Conservation (phyloP, 805 yeast species). For the Hanseniaspora jakobsenii region DNA sequence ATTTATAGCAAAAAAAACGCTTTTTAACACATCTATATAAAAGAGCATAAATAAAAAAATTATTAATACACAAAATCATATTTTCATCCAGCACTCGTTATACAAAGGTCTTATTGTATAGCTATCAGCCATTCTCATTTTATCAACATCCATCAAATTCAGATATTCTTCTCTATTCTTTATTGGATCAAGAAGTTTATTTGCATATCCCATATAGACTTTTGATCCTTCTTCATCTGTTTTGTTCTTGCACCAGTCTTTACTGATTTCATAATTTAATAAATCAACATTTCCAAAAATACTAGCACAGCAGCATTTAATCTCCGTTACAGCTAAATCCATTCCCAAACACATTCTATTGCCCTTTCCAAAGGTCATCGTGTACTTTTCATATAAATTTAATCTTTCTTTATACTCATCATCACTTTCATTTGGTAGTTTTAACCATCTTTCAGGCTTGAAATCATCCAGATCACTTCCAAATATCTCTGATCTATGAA, state of each 20-base stretch:
- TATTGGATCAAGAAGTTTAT: slow-evolving; percentile 1
- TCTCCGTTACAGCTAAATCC: slow-evolving; percentile 54
- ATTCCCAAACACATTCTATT: slow-evolving; percentile 64
- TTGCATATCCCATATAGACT: slow-evolving; percentile 23
- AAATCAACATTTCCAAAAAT: slow-evolving; percentile 35
- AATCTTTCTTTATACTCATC: slow-evolving; percentile 30
- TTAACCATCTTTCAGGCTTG: slow-evolving; percentile 55
- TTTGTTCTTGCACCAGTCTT: slow-evolving; percentile 35
- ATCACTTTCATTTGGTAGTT: slow-evolving; percentile 28
- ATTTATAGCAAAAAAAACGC: too few relatives aligned
- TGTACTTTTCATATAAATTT: slow-evolving; percentile 37
- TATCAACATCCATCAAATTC: slow-evolving; percentile 31
- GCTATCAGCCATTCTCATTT: slow-evolving; percentile 46
- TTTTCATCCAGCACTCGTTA: slow-evolving; percentile 40
- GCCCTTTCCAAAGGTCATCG: slow-evolving; percentile 65
- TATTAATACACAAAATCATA: background rate
- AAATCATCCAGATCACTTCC: slow-evolving; percentile 38
- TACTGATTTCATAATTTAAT: slow-evolving; percentile 31
- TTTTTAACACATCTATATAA: too few relatives aligned
- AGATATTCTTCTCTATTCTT: slow-evolving; percentile 14
- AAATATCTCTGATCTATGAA: slow-evolving; percentile 43
- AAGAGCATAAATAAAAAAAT: background rate
- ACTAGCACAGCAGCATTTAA: slow-evolving; percentile 45
- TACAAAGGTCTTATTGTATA: slow-evolving; percentile 42
- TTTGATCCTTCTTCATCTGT: slow-evolving; percentile 18